Evolutionary conservation across 768 basidiomycete genomes (phyloP).

Genomic region (Rhodotorula babjevae): DNA sequence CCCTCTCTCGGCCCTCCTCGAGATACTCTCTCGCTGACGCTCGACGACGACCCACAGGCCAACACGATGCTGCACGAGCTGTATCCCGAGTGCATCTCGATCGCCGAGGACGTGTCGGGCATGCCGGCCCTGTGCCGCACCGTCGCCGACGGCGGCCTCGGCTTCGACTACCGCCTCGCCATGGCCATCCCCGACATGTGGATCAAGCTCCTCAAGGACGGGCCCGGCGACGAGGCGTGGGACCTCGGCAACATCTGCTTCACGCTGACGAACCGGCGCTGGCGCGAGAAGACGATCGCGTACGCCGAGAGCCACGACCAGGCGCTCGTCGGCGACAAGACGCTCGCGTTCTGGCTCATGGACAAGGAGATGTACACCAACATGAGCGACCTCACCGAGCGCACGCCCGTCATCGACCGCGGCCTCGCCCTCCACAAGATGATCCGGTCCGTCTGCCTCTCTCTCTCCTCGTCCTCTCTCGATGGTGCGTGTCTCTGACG

Average conservation of each 20-base stretch:
- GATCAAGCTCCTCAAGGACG: conserved; percentile 97
- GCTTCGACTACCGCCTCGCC: conserved; percentile 94
- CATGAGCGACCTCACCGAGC: conserved; percentile 79
- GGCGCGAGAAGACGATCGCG: conserved; percentile 85
- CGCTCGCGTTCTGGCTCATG: conserved; percentile 98
- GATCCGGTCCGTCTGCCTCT: conserved; percentile 69
- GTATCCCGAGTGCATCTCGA: conserved; percentile 68
- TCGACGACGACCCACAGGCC: conserved; percentile 56
- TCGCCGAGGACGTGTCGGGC: conserved; percentile 97
- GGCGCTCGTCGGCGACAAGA: conserved; percentile 97
- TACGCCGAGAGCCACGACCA: conserved; percentile 97
- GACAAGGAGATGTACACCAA: conserved; percentile 98
- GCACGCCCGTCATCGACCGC: conserved; percentile 80
- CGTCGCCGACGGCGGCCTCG: conserved; percentile 75
- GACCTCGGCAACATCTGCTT: conserved; percentile 77
- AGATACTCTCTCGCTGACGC: no score
- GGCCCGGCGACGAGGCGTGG: conserved; percentile 72
- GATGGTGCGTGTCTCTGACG: neutral
- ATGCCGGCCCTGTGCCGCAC: conserved; percentile 91
- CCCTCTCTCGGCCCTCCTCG: neutral
- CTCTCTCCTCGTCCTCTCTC: neutral
- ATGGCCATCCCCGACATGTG: conserved; percentile 99
- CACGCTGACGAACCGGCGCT: conserved; percentile 81
- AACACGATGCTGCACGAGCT: conserved; percentile 81
- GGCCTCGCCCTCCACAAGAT: conserved; percentile 94